These are phyloP conservation scores for Ochetophila trinervis DNA, from an alignment of 306 rosid species.

Conservation along the genomic window DNA sequence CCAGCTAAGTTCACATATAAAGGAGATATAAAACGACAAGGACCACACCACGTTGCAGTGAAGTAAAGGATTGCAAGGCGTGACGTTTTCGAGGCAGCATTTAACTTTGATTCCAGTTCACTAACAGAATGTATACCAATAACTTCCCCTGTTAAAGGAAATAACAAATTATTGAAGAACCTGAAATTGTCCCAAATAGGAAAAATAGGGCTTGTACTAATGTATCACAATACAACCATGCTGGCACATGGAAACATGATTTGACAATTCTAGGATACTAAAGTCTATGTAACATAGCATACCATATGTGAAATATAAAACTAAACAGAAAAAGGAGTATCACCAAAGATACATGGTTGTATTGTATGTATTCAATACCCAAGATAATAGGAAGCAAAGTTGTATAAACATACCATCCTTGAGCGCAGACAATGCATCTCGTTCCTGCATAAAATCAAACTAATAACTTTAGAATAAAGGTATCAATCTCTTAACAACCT, in stretches of 20 bases:
- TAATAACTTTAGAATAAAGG: conserved; percentile 11
- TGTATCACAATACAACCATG: no score
- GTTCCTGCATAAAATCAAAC: conserved; percentile 48
- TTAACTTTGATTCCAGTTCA: conserved; percentile 57
- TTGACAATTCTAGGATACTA: no score
- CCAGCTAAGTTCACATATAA: conserved; percentile 65
- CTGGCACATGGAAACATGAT: no score
- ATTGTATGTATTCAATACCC: neutral
- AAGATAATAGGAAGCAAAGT: neutral
- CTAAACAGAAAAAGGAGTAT: neutral
- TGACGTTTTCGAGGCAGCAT: conserved; percentile 65
- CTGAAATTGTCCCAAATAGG: neutral
- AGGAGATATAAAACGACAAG: conserved; percentile 76
- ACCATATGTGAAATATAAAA: no score
- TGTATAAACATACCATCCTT: conserved; percentile 60
- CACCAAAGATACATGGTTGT: neutral
- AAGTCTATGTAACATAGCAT: no score
- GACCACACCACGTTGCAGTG: conserved; percentile 95
- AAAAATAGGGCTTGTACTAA: no score
- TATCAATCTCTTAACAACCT: neutral
- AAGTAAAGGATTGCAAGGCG: conserved; percentile 70
- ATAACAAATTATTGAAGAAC: neutral
- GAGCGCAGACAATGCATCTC: conserved; percentile 51
- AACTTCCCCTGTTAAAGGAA: conserved; percentile 54
- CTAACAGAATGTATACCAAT: conserved; percentile 52